A percentile compares a stretch with the other conserved stretches of the same genome.
Evolutionary conservation across 2,329 filamentous ascomycete genomes (phyloP).

Genomic region (Cercospora janseana): DNA sequence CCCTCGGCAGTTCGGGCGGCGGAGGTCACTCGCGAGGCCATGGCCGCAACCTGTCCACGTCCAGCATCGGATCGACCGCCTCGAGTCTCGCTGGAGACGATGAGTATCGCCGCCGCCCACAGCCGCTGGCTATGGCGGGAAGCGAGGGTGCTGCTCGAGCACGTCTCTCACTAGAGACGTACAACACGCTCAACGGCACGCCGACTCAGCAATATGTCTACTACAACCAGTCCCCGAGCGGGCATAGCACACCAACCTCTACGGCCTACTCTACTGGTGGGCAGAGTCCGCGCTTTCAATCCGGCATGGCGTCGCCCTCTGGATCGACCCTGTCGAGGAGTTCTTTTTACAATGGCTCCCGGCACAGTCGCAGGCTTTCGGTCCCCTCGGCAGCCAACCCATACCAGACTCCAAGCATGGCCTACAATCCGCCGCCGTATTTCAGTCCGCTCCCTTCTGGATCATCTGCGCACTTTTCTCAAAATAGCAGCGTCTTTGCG

Average conservation of each 20-base stretch:
- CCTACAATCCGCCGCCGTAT: constrained; percentile 54
- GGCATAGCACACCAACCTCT: constrained; percentile 79
- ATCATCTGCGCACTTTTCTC: constrained; percentile 55
- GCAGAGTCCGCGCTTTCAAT: constrained; percentile 72
- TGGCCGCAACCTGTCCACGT: constrained; percentile 79
- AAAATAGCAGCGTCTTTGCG: constrained; percentile 59
- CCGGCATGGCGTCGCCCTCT: constrained; percentile 66
- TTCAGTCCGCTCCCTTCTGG: constrained; percentile 57
- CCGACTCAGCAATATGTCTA: constrained; percentile 63
- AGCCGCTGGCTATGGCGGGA: constrained; percentile 74
- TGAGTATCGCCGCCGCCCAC: constrained; percentile 69
- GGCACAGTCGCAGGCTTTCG: constrained; percentile 71
- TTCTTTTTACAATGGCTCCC: constrained; percentile 69
- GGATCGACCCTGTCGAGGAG: constrained; percentile 66
- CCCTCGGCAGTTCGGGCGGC: constrained; percentile 62
- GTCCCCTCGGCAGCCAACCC: constrained; percentile 74
- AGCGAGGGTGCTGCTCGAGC: constrained; percentile 62
- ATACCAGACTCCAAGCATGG: constrained; percentile 63
- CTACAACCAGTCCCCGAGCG: constrained; percentile 68
- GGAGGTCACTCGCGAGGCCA: constrained; percentile 73
- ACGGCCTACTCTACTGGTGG: constrained; percentile 75
- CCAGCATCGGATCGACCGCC: constrained; percentile 75
- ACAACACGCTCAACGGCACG: constrained; percentile 60
- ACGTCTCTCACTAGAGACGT: constrained; percentile 64
- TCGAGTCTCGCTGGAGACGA: constrained; percentile 66